These are phyloP conservation scores for Cryptosporidium viatorum DNA, from an alignment of 169 alveolate genomes.

Conservation along the genomic window DNA sequence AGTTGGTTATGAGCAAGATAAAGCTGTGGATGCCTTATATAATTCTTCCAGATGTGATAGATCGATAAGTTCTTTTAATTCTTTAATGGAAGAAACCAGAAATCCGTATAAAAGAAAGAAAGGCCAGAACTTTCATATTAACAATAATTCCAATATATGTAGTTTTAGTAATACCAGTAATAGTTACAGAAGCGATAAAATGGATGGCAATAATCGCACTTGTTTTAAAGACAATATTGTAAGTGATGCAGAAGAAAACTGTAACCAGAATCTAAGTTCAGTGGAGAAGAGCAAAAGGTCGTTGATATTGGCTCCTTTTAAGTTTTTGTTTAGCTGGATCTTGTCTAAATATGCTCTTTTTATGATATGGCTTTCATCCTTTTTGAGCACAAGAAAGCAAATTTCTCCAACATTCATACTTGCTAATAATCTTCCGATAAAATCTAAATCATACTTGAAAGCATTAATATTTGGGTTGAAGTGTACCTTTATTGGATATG, in stretches of 20 bases:
- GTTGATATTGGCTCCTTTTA: not conserved
- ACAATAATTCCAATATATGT: too few relatives aligned
- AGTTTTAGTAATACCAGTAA: not conserved
- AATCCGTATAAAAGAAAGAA: not conserved
- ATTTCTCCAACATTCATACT: constrained; percentile 48
- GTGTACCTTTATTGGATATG: constrained; percentile 59
- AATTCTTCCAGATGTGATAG: not conserved
- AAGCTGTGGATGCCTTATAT: not conserved
- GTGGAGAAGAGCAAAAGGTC: not conserved
- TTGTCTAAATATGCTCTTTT: not conserved
- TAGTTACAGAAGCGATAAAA: not conserved
- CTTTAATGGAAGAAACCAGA: not conserved
- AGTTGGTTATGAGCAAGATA: not conserved
- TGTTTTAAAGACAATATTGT: too few relatives aligned
- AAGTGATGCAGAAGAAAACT: not conserved
- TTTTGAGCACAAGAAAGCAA: not conserved
- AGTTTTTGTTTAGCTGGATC: not conserved
- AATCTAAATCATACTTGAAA: constrained; percentile 5
- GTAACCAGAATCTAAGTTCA: not conserved
- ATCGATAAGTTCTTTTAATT: not conserved
- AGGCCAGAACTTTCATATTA: too few relatives aligned
- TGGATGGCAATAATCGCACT: not conserved
- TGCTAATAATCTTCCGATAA: constrained; percentile 40
- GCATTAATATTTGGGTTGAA: constrained; percentile 19
- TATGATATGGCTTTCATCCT: not conserved